A percentile compares a stretch with the other conserved stretches of the same genome.
These are phyloP conservation scores for Gloeopeniophorella convolvens DNA, from an alignment of 768 basidiomycete genomes.

Conservation along the genomic window DNA sequence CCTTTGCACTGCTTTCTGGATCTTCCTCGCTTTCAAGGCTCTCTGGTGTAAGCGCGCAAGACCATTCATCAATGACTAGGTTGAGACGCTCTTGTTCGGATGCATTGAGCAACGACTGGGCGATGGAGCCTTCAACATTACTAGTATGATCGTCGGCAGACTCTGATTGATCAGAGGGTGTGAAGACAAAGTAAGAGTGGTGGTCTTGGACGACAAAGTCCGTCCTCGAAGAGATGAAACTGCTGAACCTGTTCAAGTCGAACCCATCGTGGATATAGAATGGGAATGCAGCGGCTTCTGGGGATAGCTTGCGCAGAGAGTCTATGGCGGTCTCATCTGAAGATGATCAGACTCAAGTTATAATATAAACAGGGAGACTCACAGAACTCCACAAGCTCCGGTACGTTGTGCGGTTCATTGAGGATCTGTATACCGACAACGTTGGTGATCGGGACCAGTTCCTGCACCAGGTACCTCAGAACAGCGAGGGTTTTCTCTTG, in stretches of 20 bases:
- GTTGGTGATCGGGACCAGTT: conserved; percentile 32
- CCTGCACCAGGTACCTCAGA: conserved; percentile 32
- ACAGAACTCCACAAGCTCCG: conserved; percentile 40
- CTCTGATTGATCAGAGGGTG: conserved; percentile 41
- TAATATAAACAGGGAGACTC: conserved; percentile 24
- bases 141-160: conserved; percentile 39
- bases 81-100: conserved; percentile 33
- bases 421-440: conserved; percentile 42
- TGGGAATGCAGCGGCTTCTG: conserved; percentile 40
- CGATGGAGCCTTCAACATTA: conserved; percentile 29
- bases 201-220: conserved; percentile 71
- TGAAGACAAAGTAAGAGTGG: conserved; percentile 69
- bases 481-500: conserved; percentile 35
- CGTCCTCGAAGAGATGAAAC: conserved; percentile 40
- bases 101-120: conserved; percentile 25
- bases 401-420: conserved; percentile 47
- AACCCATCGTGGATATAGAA: conserved; percentile 69
- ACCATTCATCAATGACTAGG: conserved; percentile 47
- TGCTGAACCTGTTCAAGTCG: conserved; percentile 44
- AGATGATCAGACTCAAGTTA: conserved; percentile 8
- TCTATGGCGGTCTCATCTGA: conserved; percentile 48
- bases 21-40: conserved; percentile 46
- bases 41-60: conserved; percentile 40
- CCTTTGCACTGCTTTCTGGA: conserved; percentile 35
- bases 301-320: conserved; percentile 37